Evolutionary conservation across 768 basidiomycete species (phyloP).

Genomic region (Boletus pseudopeckii): DNA sequence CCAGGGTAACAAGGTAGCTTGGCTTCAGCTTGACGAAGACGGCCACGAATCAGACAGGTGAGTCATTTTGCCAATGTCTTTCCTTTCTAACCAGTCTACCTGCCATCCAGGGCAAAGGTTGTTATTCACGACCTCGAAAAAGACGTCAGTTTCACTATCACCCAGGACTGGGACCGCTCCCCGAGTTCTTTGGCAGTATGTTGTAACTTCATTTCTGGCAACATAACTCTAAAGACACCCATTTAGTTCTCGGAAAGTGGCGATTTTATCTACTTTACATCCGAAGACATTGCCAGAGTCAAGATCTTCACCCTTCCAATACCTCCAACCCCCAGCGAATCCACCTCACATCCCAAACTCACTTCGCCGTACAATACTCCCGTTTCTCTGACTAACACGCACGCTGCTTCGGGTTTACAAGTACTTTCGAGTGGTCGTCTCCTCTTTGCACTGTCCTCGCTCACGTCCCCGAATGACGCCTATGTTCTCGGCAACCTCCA

Average conservation of each 20-base stretch:
- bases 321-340: slow-evolving; percentile 55
- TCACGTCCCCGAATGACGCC: slow-evolving; percentile 78
- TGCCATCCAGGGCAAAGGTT: slow-evolving; percentile 56
- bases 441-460: slow-evolving; percentile 68
- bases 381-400: slow-evolving; percentile 52
- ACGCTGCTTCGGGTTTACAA: slow-evolving; percentile 60
- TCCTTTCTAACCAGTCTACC: not conserved
- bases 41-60: slow-evolving; percentile 88
- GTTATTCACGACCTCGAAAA: slow-evolving; percentile 73
- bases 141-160: slow-evolving; percentile 67
- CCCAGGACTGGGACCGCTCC: slow-evolving; percentile 84
- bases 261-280: slow-evolving; percentile 64
- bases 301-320: slow-evolving; percentile 72
- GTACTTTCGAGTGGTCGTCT: slow-evolving; percentile 57
- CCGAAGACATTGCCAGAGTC: slow-evolving; percentile 72
- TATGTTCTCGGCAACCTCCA: slow-evolving; percentile 57
- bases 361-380: slow-evolving; percentile 48
- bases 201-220: not conserved
- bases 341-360: slow-evolving; percentile 47
- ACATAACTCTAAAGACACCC: not conserved
- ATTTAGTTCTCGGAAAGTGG: slow-evolving; percentile 72
- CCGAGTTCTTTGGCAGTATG: slow-evolving; percentile 33
- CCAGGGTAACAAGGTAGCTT: slow-evolving; percentile 71
- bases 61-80: not conserved
- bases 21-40: slow-evolving; percentile 84